Evolutionary conservation across 2,329 filamentous ascomycete genomes (phyloP).

Genomic region (Didymosphaeria variabile): DNA sequence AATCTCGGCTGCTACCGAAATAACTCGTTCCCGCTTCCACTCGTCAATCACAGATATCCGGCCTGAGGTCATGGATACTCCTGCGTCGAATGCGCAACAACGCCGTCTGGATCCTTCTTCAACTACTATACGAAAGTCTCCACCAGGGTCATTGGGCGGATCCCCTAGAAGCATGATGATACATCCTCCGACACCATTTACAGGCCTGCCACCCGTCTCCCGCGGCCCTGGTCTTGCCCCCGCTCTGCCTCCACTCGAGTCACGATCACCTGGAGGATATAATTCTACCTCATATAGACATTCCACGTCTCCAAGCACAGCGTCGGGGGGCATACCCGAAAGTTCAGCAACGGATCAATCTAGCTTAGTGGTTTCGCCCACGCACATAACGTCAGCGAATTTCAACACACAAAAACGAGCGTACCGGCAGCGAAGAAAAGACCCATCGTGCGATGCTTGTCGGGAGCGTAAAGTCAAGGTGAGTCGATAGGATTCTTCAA

Average conservation of each 20-base stretch:
- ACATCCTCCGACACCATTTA: slow-evolving; percentile 45
- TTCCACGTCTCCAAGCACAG: slow-evolving; percentile 49
- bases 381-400: slow-evolving; percentile 56
- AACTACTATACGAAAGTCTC: slow-evolving; percentile 40
- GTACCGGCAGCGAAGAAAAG: slow-evolving; percentile 93
- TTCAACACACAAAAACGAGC: slow-evolving; percentile 86
- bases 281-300: slow-evolving; percentile 42
- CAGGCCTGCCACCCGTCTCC: slow-evolving; percentile 31
- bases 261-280: slow-evolving; percentile 45
- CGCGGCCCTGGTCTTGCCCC: slow-evolving; percentile 42
- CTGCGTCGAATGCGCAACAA: slow-evolving; percentile 25
- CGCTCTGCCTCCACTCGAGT: slow-evolving; percentile 36
- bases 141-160: slow-evolving; percentile 41
- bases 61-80: slow-evolving; percentile 26
- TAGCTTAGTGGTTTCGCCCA: slow-evolving; percentile 53
- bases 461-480: slow-evolving; percentile 80
- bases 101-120: slow-evolving; percentile 23
- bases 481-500: slow-evolving; percentile 24
- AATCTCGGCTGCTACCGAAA: slow-evolving; percentile 49
- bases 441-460: slow-evolving; percentile 97
- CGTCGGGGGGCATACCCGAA: slow-evolving; percentile 44
- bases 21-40: slow-evolving; percentile 37
- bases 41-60: slow-evolving; percentile 23
- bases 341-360: slow-evolving; percentile 41
- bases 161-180: slow-evolving; percentile 48